Percentiles rank a stretch among this genome's conserved stretches.
These are phyloP conservation scores for Acanthamoeba lenticulata DNA, from an alignment of 208 protist species.

Conservation along the genomic window DNA sequence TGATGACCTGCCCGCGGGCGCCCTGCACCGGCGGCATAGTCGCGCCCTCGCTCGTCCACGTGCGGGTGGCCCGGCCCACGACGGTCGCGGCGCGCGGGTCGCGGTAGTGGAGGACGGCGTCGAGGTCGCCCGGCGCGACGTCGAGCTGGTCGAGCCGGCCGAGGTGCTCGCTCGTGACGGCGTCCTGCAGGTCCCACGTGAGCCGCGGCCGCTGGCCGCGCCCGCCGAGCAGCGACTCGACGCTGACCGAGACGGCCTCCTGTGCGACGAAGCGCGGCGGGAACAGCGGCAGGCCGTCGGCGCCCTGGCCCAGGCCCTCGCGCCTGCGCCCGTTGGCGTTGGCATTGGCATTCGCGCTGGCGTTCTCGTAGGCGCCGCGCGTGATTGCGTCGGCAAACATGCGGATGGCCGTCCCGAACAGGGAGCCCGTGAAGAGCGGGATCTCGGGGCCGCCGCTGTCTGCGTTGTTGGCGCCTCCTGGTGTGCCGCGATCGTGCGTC, in stretches of 20 bases:
- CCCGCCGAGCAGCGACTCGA: not conserved
- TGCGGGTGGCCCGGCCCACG: not conserved
- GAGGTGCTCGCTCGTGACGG: not conserved
- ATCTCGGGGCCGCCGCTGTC: not conserved
- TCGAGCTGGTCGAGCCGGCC: constrained; percentile 8
- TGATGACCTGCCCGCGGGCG: not conserved
- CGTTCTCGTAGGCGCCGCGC: not conserved
- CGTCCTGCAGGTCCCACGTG: constrained; percentile 11
- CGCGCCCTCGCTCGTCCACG: not conserved
- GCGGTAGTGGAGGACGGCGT: not conserved
- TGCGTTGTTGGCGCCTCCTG: no score
- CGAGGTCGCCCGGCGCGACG: not conserved
- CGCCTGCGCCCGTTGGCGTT: not conserved
- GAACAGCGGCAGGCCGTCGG: not conserved
- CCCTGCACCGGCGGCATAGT: not conserved
- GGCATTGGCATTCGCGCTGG: no score
- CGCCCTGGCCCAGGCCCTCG: not conserved
- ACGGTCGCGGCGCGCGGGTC: not conserved
- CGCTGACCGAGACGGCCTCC: not conserved
- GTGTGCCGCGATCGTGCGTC: no score
- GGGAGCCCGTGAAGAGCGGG: not conserved
- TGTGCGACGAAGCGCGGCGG: not conserved
- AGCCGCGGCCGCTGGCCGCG: not conserved
- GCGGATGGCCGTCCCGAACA: not conserved
- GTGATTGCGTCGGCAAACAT: not conserved